Evolutionary conservation across 73 alveolate species (phyloP).

Genomic region (Paramecium primaurelia): DNA sequence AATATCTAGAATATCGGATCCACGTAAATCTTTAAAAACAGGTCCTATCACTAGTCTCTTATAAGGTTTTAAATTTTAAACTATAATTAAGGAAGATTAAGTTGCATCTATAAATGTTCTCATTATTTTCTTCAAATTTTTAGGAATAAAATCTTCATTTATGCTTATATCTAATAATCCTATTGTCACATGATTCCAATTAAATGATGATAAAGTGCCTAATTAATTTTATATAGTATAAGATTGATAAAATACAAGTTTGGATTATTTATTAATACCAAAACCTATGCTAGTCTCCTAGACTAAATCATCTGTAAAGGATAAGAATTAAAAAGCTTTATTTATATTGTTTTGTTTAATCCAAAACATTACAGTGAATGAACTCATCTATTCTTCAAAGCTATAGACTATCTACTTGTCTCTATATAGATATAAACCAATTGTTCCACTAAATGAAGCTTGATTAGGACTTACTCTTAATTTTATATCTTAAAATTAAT

Average conservation of each 20-base stretch:
- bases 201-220: neutral
- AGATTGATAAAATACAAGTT: neutral
- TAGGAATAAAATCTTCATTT: neutral
- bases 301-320: neutral
- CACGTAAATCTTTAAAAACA: neutral
- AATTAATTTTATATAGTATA: neutral
- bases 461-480: neutral
- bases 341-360: neutral
- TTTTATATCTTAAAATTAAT: neutral
- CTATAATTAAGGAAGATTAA: neutral
- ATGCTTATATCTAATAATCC: neutral
- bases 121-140: neutral
- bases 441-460: neutral
- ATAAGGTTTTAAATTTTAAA: neutral
- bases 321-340: neutral
- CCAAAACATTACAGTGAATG: neutral
- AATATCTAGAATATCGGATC: neutral
- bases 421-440: neutral
- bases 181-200: neutral
- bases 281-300: neutral
- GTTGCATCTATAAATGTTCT: neutral
- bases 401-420: neutral
- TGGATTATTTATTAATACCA: neutral
- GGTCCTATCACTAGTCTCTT: neutral
- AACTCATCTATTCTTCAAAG: neutral